Percentiles rank a stretch among this genome's conserved stretches.
Evolutionary conservation across 306 rosid genomes (phyloP).

Genomic region (Inga leiocalycina): DNA sequence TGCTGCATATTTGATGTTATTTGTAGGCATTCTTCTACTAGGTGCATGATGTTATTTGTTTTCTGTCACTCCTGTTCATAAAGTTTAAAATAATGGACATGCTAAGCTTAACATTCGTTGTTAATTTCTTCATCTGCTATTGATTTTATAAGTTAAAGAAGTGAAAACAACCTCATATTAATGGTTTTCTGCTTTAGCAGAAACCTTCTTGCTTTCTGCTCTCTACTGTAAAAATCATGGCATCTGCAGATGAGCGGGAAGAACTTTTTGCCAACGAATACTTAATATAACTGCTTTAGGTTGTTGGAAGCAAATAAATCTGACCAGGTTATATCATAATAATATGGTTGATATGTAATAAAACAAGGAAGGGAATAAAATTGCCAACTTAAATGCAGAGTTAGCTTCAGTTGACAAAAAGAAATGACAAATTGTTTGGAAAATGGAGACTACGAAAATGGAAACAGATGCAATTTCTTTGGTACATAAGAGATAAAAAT

Average conservation of each 20-base stretch:
- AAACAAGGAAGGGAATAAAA: no score
- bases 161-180: background rate
- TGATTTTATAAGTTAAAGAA: background rate
- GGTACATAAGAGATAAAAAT: no score
- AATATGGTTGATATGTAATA: no score
- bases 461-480: no score
- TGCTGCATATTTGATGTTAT: background rate
- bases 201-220: background rate
- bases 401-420: no score
- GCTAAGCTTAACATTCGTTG: background rate
- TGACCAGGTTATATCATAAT: background rate
- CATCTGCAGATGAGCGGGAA: background rate
- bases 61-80: no score
- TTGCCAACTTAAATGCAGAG: no score
- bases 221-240: background rate
- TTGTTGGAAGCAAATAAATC: conserved; percentile 1
- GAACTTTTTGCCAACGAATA: conserved; percentile 5
- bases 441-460: no score
- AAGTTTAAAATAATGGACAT: background rate
- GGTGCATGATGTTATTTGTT: background rate
- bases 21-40: conserved; percentile 9
- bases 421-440: no score
- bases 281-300: background rate
- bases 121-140: background rate
- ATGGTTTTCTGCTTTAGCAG: conserved; percentile 11